phyloP scores from a whole-genome alignment of 352 stramenopile species.

The Phytophthora citrophthora region DNA sequence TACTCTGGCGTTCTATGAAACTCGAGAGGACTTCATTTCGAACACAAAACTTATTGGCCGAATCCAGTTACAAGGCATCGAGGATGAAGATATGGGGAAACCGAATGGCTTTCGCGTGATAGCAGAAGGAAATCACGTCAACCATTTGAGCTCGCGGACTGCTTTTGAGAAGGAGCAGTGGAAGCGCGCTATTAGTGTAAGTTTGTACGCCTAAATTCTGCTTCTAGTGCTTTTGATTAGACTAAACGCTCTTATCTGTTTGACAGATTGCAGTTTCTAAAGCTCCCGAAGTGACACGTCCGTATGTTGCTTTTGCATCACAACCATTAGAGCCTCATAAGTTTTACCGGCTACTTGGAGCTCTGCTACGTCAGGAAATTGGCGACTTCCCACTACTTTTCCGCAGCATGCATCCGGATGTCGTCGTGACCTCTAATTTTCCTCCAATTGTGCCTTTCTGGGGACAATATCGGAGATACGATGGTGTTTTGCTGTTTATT shows the following conservation, averaged over 20 bases:
- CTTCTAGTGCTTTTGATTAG: not conserved
- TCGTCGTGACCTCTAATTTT: constrained; percentile 85
- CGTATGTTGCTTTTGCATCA: constrained; percentile 74
- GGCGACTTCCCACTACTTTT: constrained; percentile 79
- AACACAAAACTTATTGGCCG: constrained; percentile 81
- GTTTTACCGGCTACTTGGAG: constrained; percentile 78
- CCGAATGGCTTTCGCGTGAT: constrained; percentile 70
- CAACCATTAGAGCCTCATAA: constrained; percentile 70
- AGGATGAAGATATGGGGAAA: constrained; percentile 75
- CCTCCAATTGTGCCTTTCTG: constrained; percentile 88
- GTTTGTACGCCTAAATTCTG: not conserved
- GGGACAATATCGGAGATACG: constrained; percentile 85
- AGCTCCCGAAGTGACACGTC: constrained; percentile 43
- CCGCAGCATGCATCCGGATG: constrained; percentile 77
- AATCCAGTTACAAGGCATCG: constrained; percentile 68
- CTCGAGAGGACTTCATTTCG: constrained; percentile 82
- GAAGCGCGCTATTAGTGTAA: constrained; percentile 73
- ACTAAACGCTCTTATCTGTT: not conserved
- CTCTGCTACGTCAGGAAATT: constrained; percentile 72
- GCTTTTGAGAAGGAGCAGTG: constrained; percentile 85
- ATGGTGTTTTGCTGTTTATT: constrained; percentile 81
- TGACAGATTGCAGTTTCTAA: constrained; percentile 65
- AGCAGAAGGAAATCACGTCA: constrained; percentile 71
- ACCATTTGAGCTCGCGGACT: constrained; percentile 78
- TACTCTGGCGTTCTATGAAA: constrained; percentile 81